Evolutionary conservation across 1,139 yeast species (phyloP).

Genomic region (Blastobotrys serpentis): DNA sequence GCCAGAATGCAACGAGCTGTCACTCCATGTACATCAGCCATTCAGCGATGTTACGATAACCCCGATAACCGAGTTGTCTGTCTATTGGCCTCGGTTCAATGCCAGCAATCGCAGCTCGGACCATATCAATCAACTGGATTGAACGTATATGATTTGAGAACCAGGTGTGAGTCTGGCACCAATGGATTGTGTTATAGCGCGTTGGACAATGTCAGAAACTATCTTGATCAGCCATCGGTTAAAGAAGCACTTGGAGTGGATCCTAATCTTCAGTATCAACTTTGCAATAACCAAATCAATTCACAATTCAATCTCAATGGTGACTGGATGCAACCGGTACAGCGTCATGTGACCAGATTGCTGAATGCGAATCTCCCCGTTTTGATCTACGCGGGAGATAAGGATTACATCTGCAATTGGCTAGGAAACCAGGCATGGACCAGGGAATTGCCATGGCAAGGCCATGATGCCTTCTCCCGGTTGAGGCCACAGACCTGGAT

Average conservation of each 20-base stretch:
- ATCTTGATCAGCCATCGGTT: conserved; percentile 64
- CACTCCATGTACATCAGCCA: conserved; percentile 77
- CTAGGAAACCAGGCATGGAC: conserved; percentile 83
- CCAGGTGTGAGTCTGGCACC: conserved; percentile 68
- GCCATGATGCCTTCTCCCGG: conserved; percentile 38
- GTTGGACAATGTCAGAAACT: conserved; percentile 60
- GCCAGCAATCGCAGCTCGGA: conserved; percentile 82
- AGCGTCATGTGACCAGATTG: conserved; percentile 52
- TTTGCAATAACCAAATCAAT: conserved; percentile 55
- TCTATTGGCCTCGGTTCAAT: conserved; percentile 87
- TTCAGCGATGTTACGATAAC: conserved; percentile 71
- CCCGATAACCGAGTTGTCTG: conserved; percentile 78
- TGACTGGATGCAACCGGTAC: conserved; percentile 63
- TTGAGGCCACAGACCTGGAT: conserved; percentile 41
- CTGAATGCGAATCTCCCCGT: conserved; percentile 67
- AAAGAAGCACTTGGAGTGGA: conserved; percentile 86
- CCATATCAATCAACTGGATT: conserved; percentile 89
- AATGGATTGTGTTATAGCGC: conserved; percentile 71
- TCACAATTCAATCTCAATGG: conserved; percentile 73
- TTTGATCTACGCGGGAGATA: conserved; percentile 83
- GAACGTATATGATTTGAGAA: conserved; percentile 90
- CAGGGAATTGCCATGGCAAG: conserved; percentile 62
- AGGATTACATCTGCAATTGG: conserved; percentile 90
- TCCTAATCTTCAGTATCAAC: conserved; percentile 67
- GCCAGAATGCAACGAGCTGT: conserved; percentile 66